Base-by-base conservation (phyloP, 2,329 filamentous ascomycete genomes). In the Drechslerella coelobrocha region DNA sequence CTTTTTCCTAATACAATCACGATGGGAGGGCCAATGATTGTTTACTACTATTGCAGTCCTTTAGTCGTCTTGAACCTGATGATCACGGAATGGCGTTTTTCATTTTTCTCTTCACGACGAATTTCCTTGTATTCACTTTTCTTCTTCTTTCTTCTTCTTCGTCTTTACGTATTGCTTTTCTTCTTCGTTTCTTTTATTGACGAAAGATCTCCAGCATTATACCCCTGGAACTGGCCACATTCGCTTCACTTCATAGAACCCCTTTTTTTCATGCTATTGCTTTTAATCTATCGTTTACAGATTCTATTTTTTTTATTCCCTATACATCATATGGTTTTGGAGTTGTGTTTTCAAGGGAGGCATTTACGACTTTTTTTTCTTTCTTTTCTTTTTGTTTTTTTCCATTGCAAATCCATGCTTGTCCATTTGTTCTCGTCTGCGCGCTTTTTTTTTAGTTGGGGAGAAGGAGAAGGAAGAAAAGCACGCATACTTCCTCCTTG, bases 191-290 rank as follows among this genome's bases (percentile, higher is more conserved):
- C 61, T 73, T 72, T 62, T 72, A 72, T 73, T 68, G 72, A 73
- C 68, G 69, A 72, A 65, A 66, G 59, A 62, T 72, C 43, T 37
- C 51, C 59, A 52, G 59, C 63, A 63, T 71, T 62, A 65, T 73
- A 72, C 55, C 47, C 51, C 65, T 71, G 57, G 57, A 74, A 62
- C 55, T 65, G 47, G 61, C 61, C 73, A 73, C 73, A 29, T 72
- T 73, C 57, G 62, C 43, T 71, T 72, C 61, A 56, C 73, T 57
- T 73, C 61, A 74, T 72, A 72, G 74, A 73, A 73, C 73, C 74
- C 39, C 72, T 73, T 69, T 41, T 55, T 43, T 52, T 45, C 51
- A 14, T 17, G 41, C 14, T 45, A 45, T 14, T 45, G 41, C 41
- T 63, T 61, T 73, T 60, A 59, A 48, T 68, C 68, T 41, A 12